Percentiles rank a stretch among this genome's conserved stretches.
phyloP scores from a whole-genome alignment of 257 asterid genomes.

The Solanum tacnaense region DNA sequence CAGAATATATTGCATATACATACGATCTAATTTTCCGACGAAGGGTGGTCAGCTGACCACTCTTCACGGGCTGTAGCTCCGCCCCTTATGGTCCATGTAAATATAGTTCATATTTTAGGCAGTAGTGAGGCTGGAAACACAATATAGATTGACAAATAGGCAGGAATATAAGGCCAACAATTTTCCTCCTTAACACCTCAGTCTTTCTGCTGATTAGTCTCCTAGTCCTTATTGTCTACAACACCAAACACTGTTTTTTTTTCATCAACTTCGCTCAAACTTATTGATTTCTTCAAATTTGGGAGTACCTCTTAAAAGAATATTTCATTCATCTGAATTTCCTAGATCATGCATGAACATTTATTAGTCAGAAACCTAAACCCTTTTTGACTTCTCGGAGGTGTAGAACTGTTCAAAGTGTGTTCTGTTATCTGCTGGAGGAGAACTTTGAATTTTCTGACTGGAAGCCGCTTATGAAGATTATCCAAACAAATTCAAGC shows the following conservation, averaged over 20 bases:
- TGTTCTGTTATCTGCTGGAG: not conserved
- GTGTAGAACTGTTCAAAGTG: not conserved
- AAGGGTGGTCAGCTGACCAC: too few relatives aligned
- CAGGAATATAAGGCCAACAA: not conserved
- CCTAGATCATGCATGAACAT: not conserved
- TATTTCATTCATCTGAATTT: not conserved
- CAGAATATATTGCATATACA: too few relatives aligned
- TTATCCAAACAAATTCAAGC: not conserved
- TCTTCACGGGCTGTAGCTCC: too few relatives aligned
- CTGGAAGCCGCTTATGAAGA: not conserved
- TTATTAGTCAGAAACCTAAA: not conserved
- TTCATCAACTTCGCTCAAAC: not conserved
- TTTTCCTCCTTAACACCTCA: not conserved
- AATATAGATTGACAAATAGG: not conserved
- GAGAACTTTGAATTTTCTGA: not conserved
- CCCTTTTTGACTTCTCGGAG: not conserved
- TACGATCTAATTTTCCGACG: too few relatives aligned
- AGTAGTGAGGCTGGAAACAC: not conserved
- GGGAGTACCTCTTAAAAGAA: not conserved
- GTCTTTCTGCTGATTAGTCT: not conserved
- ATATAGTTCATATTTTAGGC: not conserved
- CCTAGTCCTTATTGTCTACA: not conserved
- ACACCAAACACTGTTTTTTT: not conserved
- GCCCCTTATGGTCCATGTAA: not conserved
- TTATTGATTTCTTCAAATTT: not conserved